These are phyloP conservation scores for Triticum timopheevii DNA, from an alignment of 176 grass and related monocot genomes.

Conservation along the genomic window DNA sequence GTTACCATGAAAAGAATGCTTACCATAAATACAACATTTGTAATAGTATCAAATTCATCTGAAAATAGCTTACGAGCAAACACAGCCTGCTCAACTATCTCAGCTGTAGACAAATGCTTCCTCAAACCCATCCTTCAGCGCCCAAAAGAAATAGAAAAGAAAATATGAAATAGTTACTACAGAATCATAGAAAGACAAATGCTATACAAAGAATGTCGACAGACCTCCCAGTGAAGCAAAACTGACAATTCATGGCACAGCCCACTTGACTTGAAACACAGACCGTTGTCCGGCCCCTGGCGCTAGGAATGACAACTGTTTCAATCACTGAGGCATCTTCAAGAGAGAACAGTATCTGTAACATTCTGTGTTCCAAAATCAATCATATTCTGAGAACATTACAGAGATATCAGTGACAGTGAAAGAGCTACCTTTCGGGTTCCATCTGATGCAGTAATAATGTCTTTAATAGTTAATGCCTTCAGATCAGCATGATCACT, in stretches of 20 bases:
- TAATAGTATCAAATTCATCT: slow-evolving; percentile 85
- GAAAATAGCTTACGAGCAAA: slow-evolving; percentile 90
- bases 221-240: slow-evolving; percentile 96
- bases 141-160: not conserved
- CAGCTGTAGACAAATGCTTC: slow-evolving; percentile 87
- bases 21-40: slow-evolving; percentile 99
- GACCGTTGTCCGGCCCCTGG: slow-evolving; percentile 73
- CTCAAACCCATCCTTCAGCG: slow-evolving; percentile 85
- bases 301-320: slow-evolving; percentile 89
- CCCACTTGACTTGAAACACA: slow-evolving; percentile 99
- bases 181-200: slow-evolving; percentile 3
- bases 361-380: slow-evolving; percentile 63
- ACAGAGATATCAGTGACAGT: slow-evolving; percentile 4
- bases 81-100: slow-evolving; percentile 98
- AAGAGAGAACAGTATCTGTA: slow-evolving; percentile 94
- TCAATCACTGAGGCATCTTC: slow-evolving; percentile 84
- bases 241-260: slow-evolving; percentile 97
- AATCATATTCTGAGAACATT: slow-evolving; percentile 48
- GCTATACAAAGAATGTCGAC: not conserved
- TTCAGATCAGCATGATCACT: slow-evolving; percentile 63
- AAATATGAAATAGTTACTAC: not conserved
- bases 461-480: slow-evolving; percentile 81
- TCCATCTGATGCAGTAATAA: slow-evolving; percentile 70
- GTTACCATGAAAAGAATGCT: slow-evolving; percentile 34
- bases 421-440: slow-evolving; percentile 76